A percentile compares a stretch with the other conserved stretches of the same genome.
Conservation (phyloP, 176 grass and related monocot genomes). For the Pharus latifolius region DNA sequence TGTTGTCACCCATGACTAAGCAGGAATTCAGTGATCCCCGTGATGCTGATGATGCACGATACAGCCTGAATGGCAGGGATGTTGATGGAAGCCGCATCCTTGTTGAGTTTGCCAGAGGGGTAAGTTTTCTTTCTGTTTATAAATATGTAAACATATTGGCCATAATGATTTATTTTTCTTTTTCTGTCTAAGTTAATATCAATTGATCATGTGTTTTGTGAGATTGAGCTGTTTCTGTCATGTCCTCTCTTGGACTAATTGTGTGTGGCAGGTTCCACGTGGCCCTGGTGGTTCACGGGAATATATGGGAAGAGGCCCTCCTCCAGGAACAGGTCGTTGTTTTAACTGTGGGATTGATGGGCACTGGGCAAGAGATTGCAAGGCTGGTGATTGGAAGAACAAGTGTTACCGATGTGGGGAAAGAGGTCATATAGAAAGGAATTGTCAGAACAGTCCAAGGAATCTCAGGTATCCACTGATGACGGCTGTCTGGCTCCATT, state of each 20-base stretch:
- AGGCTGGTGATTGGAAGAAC: slow-evolving; percentile 99
- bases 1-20: neutral
- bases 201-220: neutral
- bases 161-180: neutral
- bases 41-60: slow-evolving; percentile 91
- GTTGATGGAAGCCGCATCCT: slow-evolving; percentile 87
- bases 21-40: slow-evolving; percentile 90
- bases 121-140: slow-evolving; percentile 16
- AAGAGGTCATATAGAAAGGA: slow-evolving; percentile 91
- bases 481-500: neutral
- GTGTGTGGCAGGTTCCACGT: slow-evolving; percentile 45
- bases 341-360: slow-evolving; percentile 98
- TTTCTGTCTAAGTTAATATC: neutral
- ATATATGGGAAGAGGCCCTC: slow-evolving; percentile 73
- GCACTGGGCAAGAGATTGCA: slow-evolving; percentile 96
- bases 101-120: slow-evolving; percentile 95
- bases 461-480: slow-evolving; percentile 37
- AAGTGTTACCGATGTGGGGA: slow-evolving; percentile 98
- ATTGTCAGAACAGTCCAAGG: slow-evolving; percentile 96
- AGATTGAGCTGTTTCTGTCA: neutral
- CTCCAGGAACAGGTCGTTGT: slow-evolving; percentile 85
- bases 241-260: neutral
- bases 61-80: slow-evolving; percentile 83
- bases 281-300: slow-evolving; percentile 70
- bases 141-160: neutral